Percentiles rank a stretch among this genome's conserved stretches.
phyloP scores from a whole-genome alignment of 202 grass and related monocot species.

The Brachypodium distachyon region DNA sequence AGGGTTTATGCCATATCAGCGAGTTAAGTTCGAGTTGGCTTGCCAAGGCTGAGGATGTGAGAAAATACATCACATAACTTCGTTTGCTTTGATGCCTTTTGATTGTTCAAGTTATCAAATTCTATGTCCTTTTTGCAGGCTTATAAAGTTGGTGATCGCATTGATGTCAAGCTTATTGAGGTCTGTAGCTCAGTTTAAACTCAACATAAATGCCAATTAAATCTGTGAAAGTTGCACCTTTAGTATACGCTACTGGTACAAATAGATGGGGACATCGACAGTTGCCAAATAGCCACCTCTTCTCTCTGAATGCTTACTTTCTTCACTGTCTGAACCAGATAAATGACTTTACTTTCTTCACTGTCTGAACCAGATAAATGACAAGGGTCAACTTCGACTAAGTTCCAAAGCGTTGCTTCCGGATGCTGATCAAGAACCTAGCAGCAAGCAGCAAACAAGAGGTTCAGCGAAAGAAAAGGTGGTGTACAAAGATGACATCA shows the following conservation, averaged over 20 bases:
- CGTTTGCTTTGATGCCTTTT: constrained; percentile 1
- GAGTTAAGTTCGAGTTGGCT: constrained; percentile 86
- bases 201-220: background rate
- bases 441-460: constrained; percentile 33
- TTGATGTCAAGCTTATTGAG: constrained; percentile 98
- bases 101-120: constrained; percentile 4
- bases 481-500: constrained; percentile 26
- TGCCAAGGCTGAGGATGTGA: constrained; percentile 93
- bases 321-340: constrained; percentile 35
- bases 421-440: constrained; percentile 44
- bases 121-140: constrained; percentile 42
- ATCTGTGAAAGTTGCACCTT: background rate
- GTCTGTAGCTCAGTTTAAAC: constrained; percentile 35
- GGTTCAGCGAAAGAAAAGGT: constrained; percentile 53
- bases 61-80: constrained; percentile 24
- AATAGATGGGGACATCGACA: background rate
- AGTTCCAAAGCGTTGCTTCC: constrained; percentile 81
- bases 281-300: background rate
- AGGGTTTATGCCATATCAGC: constrained; percentile 96
- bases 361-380: constrained; percentile 59
- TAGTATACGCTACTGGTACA: background rate
- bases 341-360: constrained; percentile 52
- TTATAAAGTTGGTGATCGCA: constrained; percentile 78
- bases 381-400: constrained; percentile 91
- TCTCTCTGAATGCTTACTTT: constrained; percentile 16